These are phyloP conservation scores for Mycena vitilis DNA, from an alignment of 768 basidiomycete genomes.

Conservation along the genomic window DNA sequence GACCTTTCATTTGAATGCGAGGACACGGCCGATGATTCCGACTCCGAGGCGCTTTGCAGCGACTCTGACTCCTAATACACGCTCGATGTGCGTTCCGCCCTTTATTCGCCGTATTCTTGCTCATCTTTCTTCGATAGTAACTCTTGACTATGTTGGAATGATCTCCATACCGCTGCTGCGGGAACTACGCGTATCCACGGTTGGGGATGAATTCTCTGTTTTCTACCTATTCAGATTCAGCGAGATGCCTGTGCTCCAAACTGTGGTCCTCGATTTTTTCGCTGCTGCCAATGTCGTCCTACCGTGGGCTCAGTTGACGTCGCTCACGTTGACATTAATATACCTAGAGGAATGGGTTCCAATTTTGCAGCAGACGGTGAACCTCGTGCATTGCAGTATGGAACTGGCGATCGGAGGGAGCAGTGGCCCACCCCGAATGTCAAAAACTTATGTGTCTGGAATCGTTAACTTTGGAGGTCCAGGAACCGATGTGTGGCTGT, in stretches of 20 bases:
- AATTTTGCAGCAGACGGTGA: not conserved
- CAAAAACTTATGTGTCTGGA: not conserved
- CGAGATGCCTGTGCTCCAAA: not conserved
- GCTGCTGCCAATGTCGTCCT: not conserved
- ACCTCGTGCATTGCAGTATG: not conserved
- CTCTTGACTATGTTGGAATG: too few relatives aligned
- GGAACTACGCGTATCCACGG: not conserved
- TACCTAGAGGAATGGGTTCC: not conserved
- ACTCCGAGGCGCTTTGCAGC: too few relatives aligned
- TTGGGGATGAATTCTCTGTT: not conserved
- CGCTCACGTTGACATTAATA: not conserved
- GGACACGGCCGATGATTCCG: too few relatives aligned
- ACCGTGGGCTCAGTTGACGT: conserved; percentile 1
- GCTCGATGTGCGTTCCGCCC: too few relatives aligned
- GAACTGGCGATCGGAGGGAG: not conserved
- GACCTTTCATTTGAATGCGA: too few relatives aligned
- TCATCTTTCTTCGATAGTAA: too few relatives aligned
- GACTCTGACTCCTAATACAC: too few relatives aligned
- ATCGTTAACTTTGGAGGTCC: not conserved
- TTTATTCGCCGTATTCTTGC: too few relatives aligned
- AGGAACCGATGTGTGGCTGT: not conserved
- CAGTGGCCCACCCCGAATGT: not conserved
- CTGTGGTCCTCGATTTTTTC: not conserved
- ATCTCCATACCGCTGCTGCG: not conserved
- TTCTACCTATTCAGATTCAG: not conserved